A percentile compares a stretch with the other conserved stretches of the same genome.
phyloP scores from a whole-genome alignment of 2,329 filamentous ascomycete genomes.

The Alternaria sp. region DNA sequence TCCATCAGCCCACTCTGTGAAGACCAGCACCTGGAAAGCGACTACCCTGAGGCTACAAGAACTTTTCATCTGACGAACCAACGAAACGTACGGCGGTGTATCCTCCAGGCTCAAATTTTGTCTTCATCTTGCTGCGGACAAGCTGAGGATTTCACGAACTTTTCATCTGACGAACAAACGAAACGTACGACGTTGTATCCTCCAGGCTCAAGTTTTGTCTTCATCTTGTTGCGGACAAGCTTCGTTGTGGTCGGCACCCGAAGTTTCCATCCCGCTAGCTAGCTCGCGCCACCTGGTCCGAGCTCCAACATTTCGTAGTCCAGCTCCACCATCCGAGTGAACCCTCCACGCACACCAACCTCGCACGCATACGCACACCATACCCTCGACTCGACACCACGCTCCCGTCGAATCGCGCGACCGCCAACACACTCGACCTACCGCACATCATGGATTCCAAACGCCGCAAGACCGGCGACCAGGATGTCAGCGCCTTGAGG shows the following conservation, averaged over 20 bases:
- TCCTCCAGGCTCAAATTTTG: background rate
- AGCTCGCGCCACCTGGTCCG: slow-evolving; percentile 10
- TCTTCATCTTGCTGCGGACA: background rate
- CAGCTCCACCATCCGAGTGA: background rate
- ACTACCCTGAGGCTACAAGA: background rate
- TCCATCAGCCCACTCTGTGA: background rate
- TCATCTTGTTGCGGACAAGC: background rate
- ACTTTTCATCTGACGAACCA: background rate
- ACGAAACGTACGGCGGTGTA: background rate
- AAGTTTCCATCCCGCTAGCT: background rate
- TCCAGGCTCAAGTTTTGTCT: background rate
- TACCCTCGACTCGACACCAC: background rate
- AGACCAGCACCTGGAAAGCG: background rate
- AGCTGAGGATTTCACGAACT: background rate
- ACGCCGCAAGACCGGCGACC: slow-evolving; percentile 34
- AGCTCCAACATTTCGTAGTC: slow-evolving; percentile 15
- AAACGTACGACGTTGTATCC: background rate
- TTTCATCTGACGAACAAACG: background rate
- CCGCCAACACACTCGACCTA: background rate
- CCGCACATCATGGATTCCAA: slow-evolving; percentile 35
- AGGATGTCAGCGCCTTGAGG: slow-evolving; percentile 72
- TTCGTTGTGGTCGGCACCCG: background rate
- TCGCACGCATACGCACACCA: background rate
- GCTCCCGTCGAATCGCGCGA: background rate
- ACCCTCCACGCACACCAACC: slow-evolving; percentile 1